These are phyloP conservation scores for Pleoardoris graminearum DNA, from an alignment of 2,329 filamentous ascomycete genomes.

Conservation along the genomic window DNA sequence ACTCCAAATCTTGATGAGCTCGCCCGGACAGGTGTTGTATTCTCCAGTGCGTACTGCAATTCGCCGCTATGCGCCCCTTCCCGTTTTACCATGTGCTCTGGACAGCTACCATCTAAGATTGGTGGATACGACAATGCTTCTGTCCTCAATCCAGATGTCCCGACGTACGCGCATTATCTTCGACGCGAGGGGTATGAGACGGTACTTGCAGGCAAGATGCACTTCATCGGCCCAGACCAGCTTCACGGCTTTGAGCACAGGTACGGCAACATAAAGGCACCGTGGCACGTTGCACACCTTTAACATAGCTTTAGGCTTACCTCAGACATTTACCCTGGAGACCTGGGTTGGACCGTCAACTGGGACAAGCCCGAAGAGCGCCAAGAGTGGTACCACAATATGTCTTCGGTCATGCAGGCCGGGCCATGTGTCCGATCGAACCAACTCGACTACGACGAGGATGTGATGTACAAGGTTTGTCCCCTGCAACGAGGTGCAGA, in stretches of 20 bases:
- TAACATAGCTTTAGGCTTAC: constrained; percentile 64
- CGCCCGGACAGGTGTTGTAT: constrained; percentile 80
- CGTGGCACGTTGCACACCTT: not conserved
- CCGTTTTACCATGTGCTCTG: constrained; percentile 92
- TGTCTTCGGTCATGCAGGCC: constrained; percentile 88
- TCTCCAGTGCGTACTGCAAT: constrained; percentile 92
- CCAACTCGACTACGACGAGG: constrained; percentile 94
- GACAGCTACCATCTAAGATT: constrained; percentile 88
- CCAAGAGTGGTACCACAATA: constrained; percentile 93
- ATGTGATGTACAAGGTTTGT: constrained; percentile 81
- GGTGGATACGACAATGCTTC: constrained; percentile 90
- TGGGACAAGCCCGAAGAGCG: constrained; percentile 87
- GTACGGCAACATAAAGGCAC: constrained; percentile 12
- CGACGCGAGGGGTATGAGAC: constrained; percentile 86
- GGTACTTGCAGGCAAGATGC: constrained; percentile 92
- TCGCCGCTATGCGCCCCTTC: constrained; percentile 91
- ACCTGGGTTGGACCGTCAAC: constrained; percentile 93
- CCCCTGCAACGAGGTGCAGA: not conserved
- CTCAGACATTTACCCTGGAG: constrained; percentile 93
- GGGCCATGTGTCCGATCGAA: constrained; percentile 89
- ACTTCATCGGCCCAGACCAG: constrained; percentile 88
- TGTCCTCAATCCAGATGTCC: constrained; percentile 79
- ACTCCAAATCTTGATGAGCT: constrained; percentile 87
- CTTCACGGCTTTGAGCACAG: constrained; percentile 86
- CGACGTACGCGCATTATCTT: constrained; percentile 91